Base-by-base conservation (phyloP, 768 basidiomycete species). In the Pilatotrama ljubarskyi region DNA sequence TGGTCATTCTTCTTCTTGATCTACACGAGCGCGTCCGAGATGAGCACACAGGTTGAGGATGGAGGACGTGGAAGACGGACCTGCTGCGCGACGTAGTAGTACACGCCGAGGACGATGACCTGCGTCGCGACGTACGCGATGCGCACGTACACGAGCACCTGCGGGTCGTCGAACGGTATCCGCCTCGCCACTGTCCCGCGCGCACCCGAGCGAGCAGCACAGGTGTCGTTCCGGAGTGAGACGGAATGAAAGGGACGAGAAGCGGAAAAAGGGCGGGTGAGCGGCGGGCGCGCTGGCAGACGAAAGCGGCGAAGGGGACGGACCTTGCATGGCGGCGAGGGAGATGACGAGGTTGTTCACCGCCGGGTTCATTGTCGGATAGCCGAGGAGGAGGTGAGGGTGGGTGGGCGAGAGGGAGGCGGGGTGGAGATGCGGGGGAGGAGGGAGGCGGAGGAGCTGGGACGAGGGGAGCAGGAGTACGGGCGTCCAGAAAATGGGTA, bases 1-100 rank as follows among this genome's bases (percentile, higher is more conserved):
- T 89, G 84, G 77, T 99, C 96, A 69, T 98, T 98, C 85, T 95
- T 95, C 69, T 83, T 76, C 82, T 92, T 95, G 75, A 98, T 86
- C 93, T 97, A 64, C 18, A 22, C 10, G 9, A 2, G 20, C 47
- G 61, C 61, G 65, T 17, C 15, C n/a, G 58, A 58, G 11, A 40
- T 38, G 49, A 67, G 38, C 51, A 51, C 25, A 10, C 8, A 38
- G 43, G 15, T 29, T 17, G 11, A n/a, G 15, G n/a, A 11, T 38
- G 11, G 5, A 14, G 2, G 25, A 14, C 41, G 8, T 8, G 42
- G 9, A 18, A 22, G 5, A 75, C 84, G 62, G 62, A 94, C 93
- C 74, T 85, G 81, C 69, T 82, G 69, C 2, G 91, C 90, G 55
- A 88, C 78, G 68, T 82, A 94, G 80, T 89, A 95, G 80, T 95